Base-by-base conservation (phyloP, 176 grass and related monocot species). In the Oryza glaberrima region DNA sequence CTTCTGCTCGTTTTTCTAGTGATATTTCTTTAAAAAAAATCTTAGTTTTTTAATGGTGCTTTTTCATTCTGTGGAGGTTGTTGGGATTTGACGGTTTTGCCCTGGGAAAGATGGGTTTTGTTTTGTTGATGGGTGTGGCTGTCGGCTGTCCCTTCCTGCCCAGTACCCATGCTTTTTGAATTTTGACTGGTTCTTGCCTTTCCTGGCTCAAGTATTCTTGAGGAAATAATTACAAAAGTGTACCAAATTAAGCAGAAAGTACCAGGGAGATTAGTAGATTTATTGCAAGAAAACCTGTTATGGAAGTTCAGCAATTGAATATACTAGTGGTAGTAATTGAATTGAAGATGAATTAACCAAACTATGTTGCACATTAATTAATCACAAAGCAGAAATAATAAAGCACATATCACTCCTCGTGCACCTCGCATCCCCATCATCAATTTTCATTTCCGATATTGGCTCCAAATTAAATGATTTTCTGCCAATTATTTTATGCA, bases 21-120 rank as follows among this genome's bases (percentile, higher is more conserved):
- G 48, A 86, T 86, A 65, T 69, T 77, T 83, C 51, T 43, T 65
- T 78, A 64, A 32, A 32, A 32, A 32, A 32, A 32, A 32, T 32
- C 30, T 58, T 52, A 10, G 2, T 44, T 52, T 16, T 75, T 70
- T 67, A 48, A 14, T 61, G 40, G 40, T 34, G 44, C 10, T 69
- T 65, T 65, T 77, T 43, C 35, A n/a, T 58, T 58, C 54, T n/a
- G 54, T 58, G 26, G 12, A 69, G 28, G 47, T 34, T 81, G 49
- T 87, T 38, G 7, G 28, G 54, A 7, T 76, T 41, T 83, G 65
- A 87, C 81, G 61, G 5, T 79, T 77, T 65, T 88, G 70, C 80
- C 85, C 86, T 87, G 38, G 65, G 68, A 91, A 84, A 88, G 82
- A 77, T 76, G 44, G 41, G 44, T 73, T 84, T 91, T 82, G 89